phyloP scores from a whole-genome alignment of 192 early-diverging fungal genomes.

The Mortierella claussenii region DNA sequence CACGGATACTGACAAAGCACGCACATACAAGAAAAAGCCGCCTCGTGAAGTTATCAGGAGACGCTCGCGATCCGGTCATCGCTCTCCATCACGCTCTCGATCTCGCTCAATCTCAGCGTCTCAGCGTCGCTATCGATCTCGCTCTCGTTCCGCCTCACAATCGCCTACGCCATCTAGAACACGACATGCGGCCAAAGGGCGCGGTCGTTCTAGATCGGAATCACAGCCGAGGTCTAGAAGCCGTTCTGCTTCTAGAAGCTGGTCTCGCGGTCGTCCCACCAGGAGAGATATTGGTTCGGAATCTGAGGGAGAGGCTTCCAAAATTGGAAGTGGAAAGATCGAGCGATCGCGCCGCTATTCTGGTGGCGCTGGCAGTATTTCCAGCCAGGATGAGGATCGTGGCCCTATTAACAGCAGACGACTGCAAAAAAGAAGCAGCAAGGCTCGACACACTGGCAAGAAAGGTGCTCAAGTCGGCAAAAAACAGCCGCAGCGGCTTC shows the following conservation, averaged over 20 bases:
- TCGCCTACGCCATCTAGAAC: constrained; percentile 13
- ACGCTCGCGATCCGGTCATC: constrained; percentile 33
- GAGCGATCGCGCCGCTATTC: constrained; percentile 5
- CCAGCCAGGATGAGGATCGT: constrained; percentile 44
- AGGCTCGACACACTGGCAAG: constrained; percentile 5
- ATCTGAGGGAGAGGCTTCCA: constrained; percentile 16
- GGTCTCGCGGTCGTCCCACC: constrained; percentile 25
- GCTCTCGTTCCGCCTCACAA: constrained; percentile 21
- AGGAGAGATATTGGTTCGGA: constrained; percentile 19
- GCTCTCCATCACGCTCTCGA: constrained; percentile 25
- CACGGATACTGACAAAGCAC: constrained; percentile 12
- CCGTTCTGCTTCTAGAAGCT: constrained; percentile 17
- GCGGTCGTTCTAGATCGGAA: constrained; percentile 14
- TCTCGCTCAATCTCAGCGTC: constrained; percentile 22
- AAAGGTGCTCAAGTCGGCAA: constrained; percentile 12
- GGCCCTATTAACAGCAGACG: constrained; percentile 14
- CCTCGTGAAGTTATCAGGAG: constrained; percentile 2
- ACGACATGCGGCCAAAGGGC: constrained; percentile 5
- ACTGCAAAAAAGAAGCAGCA: constrained; percentile 19
- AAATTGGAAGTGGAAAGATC: constrained; percentile 3
- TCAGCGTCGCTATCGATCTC: constrained; percentile 19
- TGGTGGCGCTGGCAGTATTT: constrained; percentile 18
- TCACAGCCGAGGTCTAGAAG: constrained; percentile 19
- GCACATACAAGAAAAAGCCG: constrained; percentile 9
- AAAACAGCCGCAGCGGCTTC: constrained; percentile 52